A percentile compares a stretch with the other conserved stretches of the same genome.
These are phyloP conservation scores for Saccharomycopsis microspora DNA, from an alignment of 805 yeast species.

Conservation along the genomic window DNA sequence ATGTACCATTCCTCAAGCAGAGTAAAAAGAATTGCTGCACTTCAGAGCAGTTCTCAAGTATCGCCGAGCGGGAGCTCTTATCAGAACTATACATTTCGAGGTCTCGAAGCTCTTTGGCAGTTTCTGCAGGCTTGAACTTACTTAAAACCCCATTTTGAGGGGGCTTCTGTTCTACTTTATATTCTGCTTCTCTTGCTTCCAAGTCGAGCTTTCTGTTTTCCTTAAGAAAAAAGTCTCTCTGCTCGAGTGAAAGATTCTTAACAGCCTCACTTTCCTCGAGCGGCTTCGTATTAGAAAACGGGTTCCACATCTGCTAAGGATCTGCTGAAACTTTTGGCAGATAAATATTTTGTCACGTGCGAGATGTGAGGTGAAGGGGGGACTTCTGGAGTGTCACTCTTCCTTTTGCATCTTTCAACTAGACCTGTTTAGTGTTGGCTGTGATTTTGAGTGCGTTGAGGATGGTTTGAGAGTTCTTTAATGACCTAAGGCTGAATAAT, in stretches of 20 bases:
- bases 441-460: too few relatives aligned
- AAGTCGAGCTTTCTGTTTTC: conserved; percentile 9
- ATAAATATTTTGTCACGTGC: too few relatives aligned
- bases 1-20: conserved; percentile 14
- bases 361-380: too few relatives aligned
- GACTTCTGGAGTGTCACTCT: too few relatives aligned
- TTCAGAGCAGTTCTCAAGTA: conserved; percentile 16
- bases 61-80: conserved; percentile 4
- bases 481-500: too few relatives aligned
- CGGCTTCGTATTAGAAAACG: neutral
- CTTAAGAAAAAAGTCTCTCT: conserved; percentile 8
- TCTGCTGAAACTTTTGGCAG: too few relatives aligned
- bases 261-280: conserved; percentile 8
- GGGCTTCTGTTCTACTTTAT: neutral
- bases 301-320: too few relatives aligned
- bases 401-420: too few relatives aligned
- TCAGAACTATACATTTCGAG: conserved; percentile 7
- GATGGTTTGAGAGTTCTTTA: too few relatives aligned
- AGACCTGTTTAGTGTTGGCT: too few relatives aligned
- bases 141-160: neutral
- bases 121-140: neutral
- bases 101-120: conserved; percentile 4
- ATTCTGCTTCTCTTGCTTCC: conserved; percentile 12
- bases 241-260: conserved; percentile 9
- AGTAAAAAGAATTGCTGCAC: conserved; percentile 9